Evolutionary conservation across 2,329 filamentous ascomycete genomes (phyloP).

Genomic region (Apiospora kogelbergensis): DNA sequence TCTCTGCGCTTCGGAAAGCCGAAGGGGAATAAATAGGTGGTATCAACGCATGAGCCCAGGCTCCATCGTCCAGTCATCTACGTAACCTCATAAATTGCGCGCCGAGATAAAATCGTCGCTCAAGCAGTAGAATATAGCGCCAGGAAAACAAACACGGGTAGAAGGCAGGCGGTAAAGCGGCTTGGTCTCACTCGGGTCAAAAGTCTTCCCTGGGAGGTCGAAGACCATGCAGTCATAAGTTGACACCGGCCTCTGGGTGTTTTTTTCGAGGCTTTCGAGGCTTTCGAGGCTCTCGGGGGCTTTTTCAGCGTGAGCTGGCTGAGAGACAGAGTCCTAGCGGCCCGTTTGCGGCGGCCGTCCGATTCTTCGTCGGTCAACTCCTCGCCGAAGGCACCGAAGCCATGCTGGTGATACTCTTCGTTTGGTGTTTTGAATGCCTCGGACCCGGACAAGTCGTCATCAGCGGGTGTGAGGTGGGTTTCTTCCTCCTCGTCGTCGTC

Average conservation of each 20-base stretch:
- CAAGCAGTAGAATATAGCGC: neutral
- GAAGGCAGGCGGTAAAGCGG: neutral
- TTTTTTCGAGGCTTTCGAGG: conserved; percentile 2
- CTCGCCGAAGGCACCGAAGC: conserved; percentile 43
- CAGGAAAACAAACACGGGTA: neutral
- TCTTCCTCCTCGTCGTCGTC: conserved; percentile 41
- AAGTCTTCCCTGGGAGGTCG: neutral
- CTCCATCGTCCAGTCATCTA: neutral
- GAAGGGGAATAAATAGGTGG: neutral
- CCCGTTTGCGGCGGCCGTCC: conserved; percentile 44
- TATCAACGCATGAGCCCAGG: neutral
- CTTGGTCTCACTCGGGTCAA: neutral
- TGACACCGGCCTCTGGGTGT: conserved; percentile 21
- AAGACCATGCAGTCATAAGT: conserved; percentile 34
- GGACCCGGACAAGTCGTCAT: conserved; percentile 32
- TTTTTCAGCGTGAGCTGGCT: conserved; percentile 56
- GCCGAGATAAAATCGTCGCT: neutral
- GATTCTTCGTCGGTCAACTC: conserved; percentile 40
- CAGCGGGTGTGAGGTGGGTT: conserved; percentile 25
- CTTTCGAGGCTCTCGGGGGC: conserved; percentile 31
- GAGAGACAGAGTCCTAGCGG: conserved; percentile 64
- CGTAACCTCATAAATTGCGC: neutral
- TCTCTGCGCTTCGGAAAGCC: neutral
- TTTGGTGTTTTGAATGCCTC: conserved; percentile 53
- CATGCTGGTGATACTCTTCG: conserved; percentile 42